Base-by-base conservation (phyloP, 768 basidiomycete genomes). In the Xerocomus potaroensis region DNA sequence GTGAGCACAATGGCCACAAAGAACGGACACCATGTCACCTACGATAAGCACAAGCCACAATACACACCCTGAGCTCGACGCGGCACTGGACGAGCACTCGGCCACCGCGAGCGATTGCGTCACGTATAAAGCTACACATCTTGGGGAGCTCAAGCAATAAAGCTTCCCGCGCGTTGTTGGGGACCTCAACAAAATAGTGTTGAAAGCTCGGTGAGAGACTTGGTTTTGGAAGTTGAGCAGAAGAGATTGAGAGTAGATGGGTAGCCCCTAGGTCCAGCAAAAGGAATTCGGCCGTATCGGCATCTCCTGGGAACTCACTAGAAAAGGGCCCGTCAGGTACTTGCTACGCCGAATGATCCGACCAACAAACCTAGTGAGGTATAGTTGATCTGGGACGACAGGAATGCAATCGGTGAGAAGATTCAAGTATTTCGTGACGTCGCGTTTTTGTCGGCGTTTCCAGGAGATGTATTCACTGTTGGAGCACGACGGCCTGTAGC, bases 271-370 rank as follows among this genome's bases (percentile, higher is more conserved):
- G 54, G 43, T 81, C 79, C 12, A 67, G 41, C 18, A 84, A 67
- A 29, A 82, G 66, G 12, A 71, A 72, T 33, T 75, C 71, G 14
- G 72, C 76, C 53, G 79, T 73, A 18, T 72, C 70, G 1, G 65
- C 49, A 41, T 83, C 78, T 26, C 71, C 61, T 1, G 82, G 82
- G 54, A 82, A 83, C 32, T 80, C 79, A 51, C 82, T 78, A 48
- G 19, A 6, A 37, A 24, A 43, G 6, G 18, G 16, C 33, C 34
- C 14, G 50, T 44, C 45, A 58, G 29, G 12, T 2, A 18, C 12
- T 7, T 16, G 15, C 6, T 31, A 42, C 29, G 5, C 21, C 11
- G 37, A 23, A 11, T 16, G 44, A 47, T 27, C 16, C 26, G 16
- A 32, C 7, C 21, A 15, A 48, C 56, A 14, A 41, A 69, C 81